Evolutionary conservation across 805 yeast species (phyloP).

Genomic region (Metschnikowia peoriensis): DNA sequence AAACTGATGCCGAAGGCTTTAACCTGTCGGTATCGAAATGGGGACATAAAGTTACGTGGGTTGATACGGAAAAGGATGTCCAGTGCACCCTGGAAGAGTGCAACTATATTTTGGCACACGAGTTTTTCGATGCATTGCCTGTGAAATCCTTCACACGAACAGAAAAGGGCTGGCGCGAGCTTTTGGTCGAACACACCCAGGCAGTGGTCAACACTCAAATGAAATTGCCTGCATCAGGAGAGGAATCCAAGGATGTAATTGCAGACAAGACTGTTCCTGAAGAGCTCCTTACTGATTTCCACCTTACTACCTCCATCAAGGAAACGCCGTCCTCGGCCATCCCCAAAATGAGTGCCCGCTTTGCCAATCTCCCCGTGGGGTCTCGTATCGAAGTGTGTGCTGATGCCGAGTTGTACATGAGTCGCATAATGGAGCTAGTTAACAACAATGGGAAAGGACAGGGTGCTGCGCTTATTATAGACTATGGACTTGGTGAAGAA

Average conservation of each 20-base stretch:
- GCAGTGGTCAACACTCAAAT: conserved; percentile 36
- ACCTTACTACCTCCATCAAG: conserved; percentile 53
- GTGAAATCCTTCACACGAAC: conserved; percentile 65
- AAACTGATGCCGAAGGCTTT: conserved; percentile 24
- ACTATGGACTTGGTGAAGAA: conserved; percentile 64
- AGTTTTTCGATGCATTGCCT: conserved; percentile 85
- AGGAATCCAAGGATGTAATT: conserved; percentile 10
- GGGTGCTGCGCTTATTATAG: conserved; percentile 74
- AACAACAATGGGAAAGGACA: conserved; percentile 30
- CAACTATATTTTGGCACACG: conserved; percentile 76
- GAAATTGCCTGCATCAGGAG: conserved; percentile 21
- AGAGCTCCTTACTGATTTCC: conserved; percentile 40
- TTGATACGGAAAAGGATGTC: conserved; percentile 54
- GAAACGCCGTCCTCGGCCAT: conserved; percentile 63
- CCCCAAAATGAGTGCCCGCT: conserved; percentile 52
- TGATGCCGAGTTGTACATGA: conserved; percentile 60
- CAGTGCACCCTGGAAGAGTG: conserved; percentile 28
- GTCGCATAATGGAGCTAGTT: conserved; percentile 50
- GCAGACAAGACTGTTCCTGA: conserved; percentile 2
- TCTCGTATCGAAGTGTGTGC: conserved; percentile 73
- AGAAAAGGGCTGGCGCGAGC: conserved; percentile 75
- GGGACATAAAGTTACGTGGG: conserved; percentile 58
- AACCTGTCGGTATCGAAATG: conserved; percentile 44
- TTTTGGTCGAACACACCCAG: conserved; percentile 57
- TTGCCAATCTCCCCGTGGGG: conserved; percentile 49